Conservation (phyloP, 2,329 filamentous ascomycete genomes). For the Thielaviopsis punctulata region DNA sequence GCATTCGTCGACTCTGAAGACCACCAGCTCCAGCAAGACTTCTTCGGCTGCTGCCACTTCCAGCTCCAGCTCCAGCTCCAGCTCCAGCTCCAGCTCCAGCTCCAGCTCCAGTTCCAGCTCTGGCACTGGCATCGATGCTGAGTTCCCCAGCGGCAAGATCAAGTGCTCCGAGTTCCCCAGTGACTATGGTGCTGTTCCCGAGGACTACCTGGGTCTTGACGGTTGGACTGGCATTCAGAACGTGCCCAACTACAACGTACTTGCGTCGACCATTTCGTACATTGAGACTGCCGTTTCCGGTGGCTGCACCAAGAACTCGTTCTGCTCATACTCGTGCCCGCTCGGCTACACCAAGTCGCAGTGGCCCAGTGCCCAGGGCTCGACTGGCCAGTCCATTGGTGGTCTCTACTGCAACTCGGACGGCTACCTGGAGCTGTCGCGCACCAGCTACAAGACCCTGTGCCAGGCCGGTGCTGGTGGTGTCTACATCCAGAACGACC, state of each 20-base stretch:
- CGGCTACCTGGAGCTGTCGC: conserved; percentile 64
- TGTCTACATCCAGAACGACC: conserved; percentile 59
- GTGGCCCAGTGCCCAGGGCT: conserved; percentile 65
- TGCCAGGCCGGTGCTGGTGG: conserved; percentile 57
- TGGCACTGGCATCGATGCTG: conserved; percentile 38
- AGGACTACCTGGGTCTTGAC: conserved; percentile 49
- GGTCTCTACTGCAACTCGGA: conserved; percentile 62
- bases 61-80: conserved; percentile 24
- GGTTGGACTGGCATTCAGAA: conserved; percentile 73
- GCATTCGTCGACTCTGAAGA: neutral
- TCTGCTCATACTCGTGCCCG: conserved; percentile 92
- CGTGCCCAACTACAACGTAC: conserved; percentile 31
- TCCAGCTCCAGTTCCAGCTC: conserved; percentile 13
- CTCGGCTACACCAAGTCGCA: conserved; percentile 82
- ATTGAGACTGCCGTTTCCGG: conserved; percentile 49
- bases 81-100: conserved; percentile 14
- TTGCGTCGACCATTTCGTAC: conserved; percentile 38
- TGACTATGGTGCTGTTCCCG: conserved; percentile 57
- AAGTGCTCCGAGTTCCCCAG: conserved; percentile 60
- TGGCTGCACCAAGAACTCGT: conserved; percentile 42
- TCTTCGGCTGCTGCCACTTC: neutral
- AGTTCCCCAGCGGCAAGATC: conserved; percentile 62
- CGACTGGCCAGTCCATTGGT: conserved; percentile 69
- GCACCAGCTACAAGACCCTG: conserved; percentile 46
- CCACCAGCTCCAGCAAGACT: neutral